phyloP scores from a whole-genome alignment of 306 rosid genomes.

The Castanea crenata region DNA sequence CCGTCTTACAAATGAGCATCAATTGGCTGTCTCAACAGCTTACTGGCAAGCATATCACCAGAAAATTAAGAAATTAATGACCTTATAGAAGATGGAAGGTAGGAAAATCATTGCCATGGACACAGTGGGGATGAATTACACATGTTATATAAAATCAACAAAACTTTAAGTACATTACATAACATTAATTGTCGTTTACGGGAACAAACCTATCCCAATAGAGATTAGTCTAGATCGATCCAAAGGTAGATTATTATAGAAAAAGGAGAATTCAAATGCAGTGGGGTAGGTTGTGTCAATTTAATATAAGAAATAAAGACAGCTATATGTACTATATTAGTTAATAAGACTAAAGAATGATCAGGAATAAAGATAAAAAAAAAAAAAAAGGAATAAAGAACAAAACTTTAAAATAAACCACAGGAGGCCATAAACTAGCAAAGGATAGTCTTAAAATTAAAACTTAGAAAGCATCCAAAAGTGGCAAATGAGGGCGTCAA shows the following conservation, averaged over 20 bases:
- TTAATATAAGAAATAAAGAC: not conserved
- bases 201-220: no score
- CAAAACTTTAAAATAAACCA: not conserved
- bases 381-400: not conserved
- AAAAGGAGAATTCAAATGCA: not conserved
- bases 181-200: no score
- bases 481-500: slow-evolving; percentile 11
- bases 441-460: not conserved
- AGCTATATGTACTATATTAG: no score
- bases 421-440: slow-evolving; percentile 7
- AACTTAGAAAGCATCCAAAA: slow-evolving; percentile 21
- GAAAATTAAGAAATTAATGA: not conserved
- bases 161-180: no score
- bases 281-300: not conserved
- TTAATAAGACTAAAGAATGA: not conserved
- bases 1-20: not conserved
- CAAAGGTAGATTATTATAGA: no score
- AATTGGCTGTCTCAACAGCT: slow-evolving; percentile 6
- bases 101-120: not conserved
- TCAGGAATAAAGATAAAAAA: not conserved
- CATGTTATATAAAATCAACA: not conserved
- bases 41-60: not conserved
- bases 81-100: not conserved
- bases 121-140: not conserved
- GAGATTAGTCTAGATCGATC: no score